Evolutionary conservation across 1,284 basidiomycete genomes (phyloP), one percentile per base, ranked within the genome.

Genomic region (Schizophyllum commune): DNA sequence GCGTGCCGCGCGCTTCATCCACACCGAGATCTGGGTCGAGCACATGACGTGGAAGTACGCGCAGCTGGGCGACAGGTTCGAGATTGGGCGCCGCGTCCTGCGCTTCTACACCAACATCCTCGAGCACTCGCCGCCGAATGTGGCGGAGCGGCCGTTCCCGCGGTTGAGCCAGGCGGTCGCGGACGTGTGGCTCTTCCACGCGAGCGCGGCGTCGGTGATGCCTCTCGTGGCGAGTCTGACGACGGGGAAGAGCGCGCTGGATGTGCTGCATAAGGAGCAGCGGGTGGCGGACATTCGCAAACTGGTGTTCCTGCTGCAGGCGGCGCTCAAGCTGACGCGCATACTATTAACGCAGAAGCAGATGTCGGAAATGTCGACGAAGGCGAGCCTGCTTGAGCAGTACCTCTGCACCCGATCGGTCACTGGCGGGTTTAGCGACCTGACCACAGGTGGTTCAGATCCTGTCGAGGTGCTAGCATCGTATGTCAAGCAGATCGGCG

Each of bases 1-100:
- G 57, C 86, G 92, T 33, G 89, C 89, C 0, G 78, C 85, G 8
- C 79, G 79, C 17, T 94, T 95, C 68, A 80, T 94, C 8, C 89
- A 92, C 67, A 85, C 87, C 21, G 89, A 92, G 70, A 85, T 96
- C 32, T 96, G 94, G 93, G 81, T 89, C 0, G 89, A 91, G 66
- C 88, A 93, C 69, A 73, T 86, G 57, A 82, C 84, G 5, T 95
- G 94, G 94, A 87, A 89, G 69, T 96, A 93, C 66, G 76, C 78
- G 1, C 86, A 86, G 62, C 74, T 93, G 8, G 84, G 86, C 6
- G 89, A 94, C 67, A 79, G 89, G 47, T 93, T 93, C 68, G 89
- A 92, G 74, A 88, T 95, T 58, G 88, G 88, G 11, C 77, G 79
- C 62, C 79, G 85, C 27, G 80, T 92, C 56, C 80, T 85, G 5